Base-by-base conservation (phyloP, 78 protist genomes). In the Dictyostelium brefeldianum region DNA sequence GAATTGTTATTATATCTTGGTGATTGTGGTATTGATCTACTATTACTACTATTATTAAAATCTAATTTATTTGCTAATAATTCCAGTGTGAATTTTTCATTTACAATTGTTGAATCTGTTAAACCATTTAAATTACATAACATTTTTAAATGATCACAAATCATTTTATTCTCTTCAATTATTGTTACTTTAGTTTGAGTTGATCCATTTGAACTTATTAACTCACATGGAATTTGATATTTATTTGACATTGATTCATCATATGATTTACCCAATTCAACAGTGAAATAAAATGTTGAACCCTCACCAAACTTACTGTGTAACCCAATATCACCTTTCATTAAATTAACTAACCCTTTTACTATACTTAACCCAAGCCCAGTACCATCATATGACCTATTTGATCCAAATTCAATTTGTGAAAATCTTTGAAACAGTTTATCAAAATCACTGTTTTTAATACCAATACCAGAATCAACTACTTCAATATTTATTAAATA, bases 401-500 rank as follows among this genome's bases (percentile, higher is more conserved):
- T 79, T 27, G 56, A 67, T 9, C 92, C 92, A 18, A 50, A 27
- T 18, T 87, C 92, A 4, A 87, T 22, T 47, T 87, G 92, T 41
- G 92, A 87, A 20, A 87, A 87, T 67, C 92, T 48, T 50, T 87
- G 92, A 65, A 87, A 87, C 1, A 87, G 62, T 56, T 87, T 87
- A 25, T 31, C 77, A 27, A 78, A 78, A n/a, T 87, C 92, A 8
- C 29, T 51, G 12, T 73, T 75, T 27, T 87, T 74, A 20, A 87
- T 87, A 15, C 92, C 92, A 46, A 87, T 74, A n/a, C 92, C 92
- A 51, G 59, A 36, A 31, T 87, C 92, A 8, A 27, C 20, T 7
- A 89, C 79, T 51, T 81, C 94, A 17, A 67, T 54, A 43, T 31
- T 31, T 1, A 46, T 59, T 11, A 54, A 12, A 36, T 87, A 77